Percentiles rank a stretch among this genome's conserved stretches.
These are phyloP conservation scores for Perilla frutescens DNA, from an alignment of 257 asterid species.

Conservation along the genomic window DNA sequence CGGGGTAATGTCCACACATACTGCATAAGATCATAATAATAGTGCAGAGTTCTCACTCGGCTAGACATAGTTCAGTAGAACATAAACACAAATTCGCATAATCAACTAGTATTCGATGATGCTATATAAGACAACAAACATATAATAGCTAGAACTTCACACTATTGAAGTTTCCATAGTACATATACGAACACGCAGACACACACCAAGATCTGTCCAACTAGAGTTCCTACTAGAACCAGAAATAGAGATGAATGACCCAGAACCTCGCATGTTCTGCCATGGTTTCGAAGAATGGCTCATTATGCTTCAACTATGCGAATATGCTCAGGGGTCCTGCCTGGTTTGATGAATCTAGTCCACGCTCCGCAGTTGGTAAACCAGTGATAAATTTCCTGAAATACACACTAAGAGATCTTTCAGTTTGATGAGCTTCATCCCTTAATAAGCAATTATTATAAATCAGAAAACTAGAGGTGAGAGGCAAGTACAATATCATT, in stretches of 20 bases:
- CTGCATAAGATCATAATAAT: not conserved
- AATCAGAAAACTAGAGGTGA: not conserved
- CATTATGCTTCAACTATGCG: constrained; percentile 45
- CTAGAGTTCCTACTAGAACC: constrained; percentile 15
- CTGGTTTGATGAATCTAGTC: constrained; percentile 84
- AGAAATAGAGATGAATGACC: constrained; percentile 3
- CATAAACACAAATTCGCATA: constrained; percentile 35
- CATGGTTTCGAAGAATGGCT: not conserved
- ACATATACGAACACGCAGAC: constrained; percentile 29
- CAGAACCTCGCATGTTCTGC: constrained; percentile 17
- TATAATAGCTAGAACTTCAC: constrained; percentile 28
- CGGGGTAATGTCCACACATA: not conserved
- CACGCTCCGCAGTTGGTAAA: constrained; percentile 73
- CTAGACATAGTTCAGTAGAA: not conserved
- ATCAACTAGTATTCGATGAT: not conserved
- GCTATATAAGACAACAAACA: constrained; percentile 1
- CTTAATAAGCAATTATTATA: not conserved
- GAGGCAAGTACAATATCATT: not conserved
- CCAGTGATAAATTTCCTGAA: constrained; percentile 81
- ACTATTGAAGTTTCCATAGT: constrained; percentile 30
- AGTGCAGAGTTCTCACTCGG: not conserved
- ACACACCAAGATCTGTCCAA: constrained; percentile 21
- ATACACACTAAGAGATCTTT: constrained; percentile 27
- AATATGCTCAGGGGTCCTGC: constrained; percentile 76
- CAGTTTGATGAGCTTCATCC: constrained; percentile 4